phyloP scores from a whole-genome alignment of 305 asterid genomes.

The Ajuga reptans region DNA sequence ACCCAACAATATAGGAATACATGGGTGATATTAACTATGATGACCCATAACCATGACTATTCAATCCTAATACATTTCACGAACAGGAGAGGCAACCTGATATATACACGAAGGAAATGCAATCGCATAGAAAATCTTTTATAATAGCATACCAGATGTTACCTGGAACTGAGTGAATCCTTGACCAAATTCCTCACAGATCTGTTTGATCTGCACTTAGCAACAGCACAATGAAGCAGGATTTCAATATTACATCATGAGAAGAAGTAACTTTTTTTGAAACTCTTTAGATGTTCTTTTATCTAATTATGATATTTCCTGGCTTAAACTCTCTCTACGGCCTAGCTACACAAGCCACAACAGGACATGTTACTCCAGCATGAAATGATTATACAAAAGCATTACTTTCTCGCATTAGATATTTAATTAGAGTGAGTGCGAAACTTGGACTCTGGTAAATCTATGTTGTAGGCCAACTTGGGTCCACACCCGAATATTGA shows the following conservation, averaged over 20 bases:
- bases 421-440: background rate
- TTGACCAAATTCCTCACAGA: conserved; percentile 61
- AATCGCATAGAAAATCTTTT: conserved; percentile 10
- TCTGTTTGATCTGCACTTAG: conserved; percentile 50
- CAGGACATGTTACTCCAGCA: background rate
- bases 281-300: background rate
- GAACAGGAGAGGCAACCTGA: conserved; percentile 13
- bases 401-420: background rate
- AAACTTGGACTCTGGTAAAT: background rate
- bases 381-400: background rate
- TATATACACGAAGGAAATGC: background rate
- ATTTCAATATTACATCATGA: background rate
- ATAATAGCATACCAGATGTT: conserved; percentile 74
- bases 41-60: background rate
- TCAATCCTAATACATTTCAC: conserved; percentile 4
- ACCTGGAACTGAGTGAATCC: conserved; percentile 65
- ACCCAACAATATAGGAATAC: background rate
- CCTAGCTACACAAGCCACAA: background rate
- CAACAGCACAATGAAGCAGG: background rate
- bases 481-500: background rate
- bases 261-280: background rate
- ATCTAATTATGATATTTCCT: no score
- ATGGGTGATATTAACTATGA: background rate
- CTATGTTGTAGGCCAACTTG: background rate
- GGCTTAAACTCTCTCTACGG: background rate